These are phyloP conservation scores for Entomophthora muscae DNA, from an alignment of 371 early-diverging fungal species.

Conservation along the genomic window DNA sequence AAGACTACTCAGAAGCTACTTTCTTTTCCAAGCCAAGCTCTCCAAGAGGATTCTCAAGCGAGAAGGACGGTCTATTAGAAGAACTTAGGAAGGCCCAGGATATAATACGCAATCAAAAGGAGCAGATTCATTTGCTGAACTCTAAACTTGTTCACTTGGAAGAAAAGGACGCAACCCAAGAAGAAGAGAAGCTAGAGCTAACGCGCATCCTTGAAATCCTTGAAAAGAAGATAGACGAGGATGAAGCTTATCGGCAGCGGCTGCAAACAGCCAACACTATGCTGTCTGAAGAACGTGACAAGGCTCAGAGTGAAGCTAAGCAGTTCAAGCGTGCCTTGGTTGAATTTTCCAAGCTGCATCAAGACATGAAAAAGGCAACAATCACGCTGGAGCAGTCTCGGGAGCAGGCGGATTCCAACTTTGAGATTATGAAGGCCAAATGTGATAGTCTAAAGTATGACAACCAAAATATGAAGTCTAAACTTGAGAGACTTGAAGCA, in stretches of 20 bases:
- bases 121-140: background rate
- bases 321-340: constrained; percentile 3
- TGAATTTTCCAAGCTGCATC: background rate
- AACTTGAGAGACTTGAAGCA: background rate
- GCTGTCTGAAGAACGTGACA: background rate
- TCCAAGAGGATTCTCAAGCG: background rate
- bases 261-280: background rate
- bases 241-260: background rate
- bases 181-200: background rate
- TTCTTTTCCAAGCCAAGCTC: background rate
- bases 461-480: background rate
- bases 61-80: background rate
- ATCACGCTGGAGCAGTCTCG: constrained; percentile 3
- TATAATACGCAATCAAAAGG: background rate
- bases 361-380: background rate
- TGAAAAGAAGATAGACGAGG: background rate
- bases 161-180: background rate
- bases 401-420: constrained; percentile 2
- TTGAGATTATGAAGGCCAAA: constrained; percentile 2
- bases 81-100: background rate
- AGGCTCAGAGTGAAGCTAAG: background rate
- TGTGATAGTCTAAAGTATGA: constrained; percentile 3
- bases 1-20: background rate
- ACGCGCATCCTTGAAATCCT: background rate
- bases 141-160: background rate